Base-by-base conservation (phyloP, 352 stramenopile genomes). In the Globisporangium cederbergense region DNA sequence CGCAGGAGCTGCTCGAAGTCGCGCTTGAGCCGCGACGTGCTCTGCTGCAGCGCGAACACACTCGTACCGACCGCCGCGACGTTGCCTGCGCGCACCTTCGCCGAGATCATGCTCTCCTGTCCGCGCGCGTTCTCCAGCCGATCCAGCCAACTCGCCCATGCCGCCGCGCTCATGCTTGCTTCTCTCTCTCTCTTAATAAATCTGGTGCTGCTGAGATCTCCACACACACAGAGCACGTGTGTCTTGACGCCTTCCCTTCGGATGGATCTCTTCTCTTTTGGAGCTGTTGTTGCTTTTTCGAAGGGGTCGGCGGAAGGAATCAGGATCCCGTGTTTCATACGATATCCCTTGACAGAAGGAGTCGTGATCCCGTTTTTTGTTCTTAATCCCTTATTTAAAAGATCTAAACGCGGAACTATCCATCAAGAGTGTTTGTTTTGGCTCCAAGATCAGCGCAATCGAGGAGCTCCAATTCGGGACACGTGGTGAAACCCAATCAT, bases 1-100 rank as follows among this genome's bases (percentile, higher is more conserved):
- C 77, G 75, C 63, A 84, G 79, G 58, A 93, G 81, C 65, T 93
- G 80, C 25, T 93, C 83, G 38, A 91, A 95, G 67, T 95, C 86
- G 64, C 86, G 81, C 56, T 86, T 83, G 11, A 95, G 76, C 40
- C 84, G 83, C 58, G 84, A 76, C n/a, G 86, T 78, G 56, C 80
- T 91, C 76, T 95, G 86, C 68, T 95, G 86, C 65, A 95, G 65
- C 45, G 83, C 84, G 65, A 93, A 95, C 45, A 90, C 86, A 72
- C 86, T 93, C 20, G 84, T 90, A 61, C 84, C 84, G 46, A 93
- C 76, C 22, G 79, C 70, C 3, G 78, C 66, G 20, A 73, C 66
- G 64, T 93, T 91, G 1, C 80, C 83, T 2, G 76, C 68, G 49
- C 81, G 84, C 47, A 95, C 83, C 60, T 93, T 93, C 49, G 58